phyloP scores from a whole-genome alignment of 495 filamentous ascomycete species.

The Aspergillus asperescens region DNA sequence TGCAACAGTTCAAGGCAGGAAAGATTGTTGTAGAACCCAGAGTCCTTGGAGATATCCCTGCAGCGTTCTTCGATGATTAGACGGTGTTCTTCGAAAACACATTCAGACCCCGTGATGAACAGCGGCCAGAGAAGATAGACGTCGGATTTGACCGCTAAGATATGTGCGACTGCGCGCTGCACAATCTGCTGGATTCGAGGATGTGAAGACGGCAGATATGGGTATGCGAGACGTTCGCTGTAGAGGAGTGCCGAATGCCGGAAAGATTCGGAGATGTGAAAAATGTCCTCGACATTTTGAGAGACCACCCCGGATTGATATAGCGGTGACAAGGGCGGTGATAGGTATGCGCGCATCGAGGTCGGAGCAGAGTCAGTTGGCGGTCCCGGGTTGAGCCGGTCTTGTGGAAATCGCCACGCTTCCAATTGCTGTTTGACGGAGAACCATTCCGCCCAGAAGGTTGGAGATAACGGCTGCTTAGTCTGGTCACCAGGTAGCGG shows the following conservation, averaged over 20 bases:
- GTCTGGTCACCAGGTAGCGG: slow-evolving; percentile 24
- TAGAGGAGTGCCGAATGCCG: slow-evolving; percentile 86
- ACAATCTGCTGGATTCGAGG: slow-evolving; percentile 81
- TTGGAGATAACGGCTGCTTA: slow-evolving; percentile 32
- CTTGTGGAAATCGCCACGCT: slow-evolving; percentile 68
- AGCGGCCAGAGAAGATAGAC: slow-evolving; percentile 94
- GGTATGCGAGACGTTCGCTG: slow-evolving; percentile 80
- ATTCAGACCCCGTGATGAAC: slow-evolving; percentile 87
- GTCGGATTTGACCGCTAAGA: slow-evolving; percentile 70
- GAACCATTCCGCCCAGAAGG: slow-evolving; percentile 84
- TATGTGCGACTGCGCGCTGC: slow-evolving; percentile 71
- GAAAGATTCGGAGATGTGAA: slow-evolving; percentile 77
- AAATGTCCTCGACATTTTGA: slow-evolving; percentile 49
- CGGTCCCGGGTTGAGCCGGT: slow-evolving; percentile 15
- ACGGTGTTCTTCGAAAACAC: slow-evolving; percentile 75
- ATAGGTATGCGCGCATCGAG: slow-evolving; percentile 21
- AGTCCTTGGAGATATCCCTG: slow-evolving; percentile 77
- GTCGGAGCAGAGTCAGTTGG: slow-evolving; percentile 13
- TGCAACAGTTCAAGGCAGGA: slow-evolving; percentile 82
- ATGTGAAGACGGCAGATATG: slow-evolving; percentile 65
- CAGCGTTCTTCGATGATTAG: slow-evolving; percentile 72
- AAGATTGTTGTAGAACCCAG: slow-evolving; percentile 88
- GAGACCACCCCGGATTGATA: slow-evolving; percentile 29
- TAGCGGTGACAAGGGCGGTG: slow-evolving; percentile 27
- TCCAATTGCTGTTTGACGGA: slow-evolving; percentile 71